A percentile compares a stretch with the other conserved stretches of the same genome.
These are phyloP conservation scores for Pleurotus salmoneostramineus DNA, from an alignment of 768 basidiomycete species.

Conservation along the genomic window DNA sequence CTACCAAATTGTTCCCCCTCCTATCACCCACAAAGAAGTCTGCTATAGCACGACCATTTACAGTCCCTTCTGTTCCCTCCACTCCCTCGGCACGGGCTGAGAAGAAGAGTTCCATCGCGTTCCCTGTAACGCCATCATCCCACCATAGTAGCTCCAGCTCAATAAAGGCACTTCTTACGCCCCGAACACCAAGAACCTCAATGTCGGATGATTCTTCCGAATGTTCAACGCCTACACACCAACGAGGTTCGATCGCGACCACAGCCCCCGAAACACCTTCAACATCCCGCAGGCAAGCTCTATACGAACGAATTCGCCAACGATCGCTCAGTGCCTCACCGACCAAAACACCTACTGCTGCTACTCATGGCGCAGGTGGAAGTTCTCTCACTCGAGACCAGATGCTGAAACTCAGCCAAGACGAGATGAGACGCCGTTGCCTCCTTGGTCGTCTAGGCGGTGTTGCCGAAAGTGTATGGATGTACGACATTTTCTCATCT, in stretches of 20 bases:
- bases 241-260: constrained; percentile 47
- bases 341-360: constrained; percentile 57
- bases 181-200: constrained; percentile 38
- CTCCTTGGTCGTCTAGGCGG: constrained; percentile 73
- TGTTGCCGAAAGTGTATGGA: constrained; percentile 87
- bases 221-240: constrained; percentile 66
- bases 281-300: constrained; percentile 71
- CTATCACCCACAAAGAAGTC: constrained; percentile 52
- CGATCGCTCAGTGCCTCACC: constrained; percentile 68
- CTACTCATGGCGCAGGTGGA: constrained; percentile 29
- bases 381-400: constrained; percentile 60
- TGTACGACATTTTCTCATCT: constrained; percentile 35
- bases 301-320: constrained; percentile 78
- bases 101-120: constrained; percentile 31
- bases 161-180: constrained; percentile 31
- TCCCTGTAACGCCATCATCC: constrained; percentile 67
- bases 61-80: constrained; percentile 25
- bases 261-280: constrained; percentile 68
- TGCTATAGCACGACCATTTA: constrained; percentile 30
- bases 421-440: constrained; percentile 73
- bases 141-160: constrained; percentile 27
- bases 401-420: constrained; percentile 68
- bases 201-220: constrained; percentile 30
- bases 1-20: constrained; percentile 33
- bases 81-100: not conserved